These are phyloP conservation scores for Mycena indigotica DNA, from an alignment of 768 basidiomycete genomes.

Conservation along the genomic window DNA sequence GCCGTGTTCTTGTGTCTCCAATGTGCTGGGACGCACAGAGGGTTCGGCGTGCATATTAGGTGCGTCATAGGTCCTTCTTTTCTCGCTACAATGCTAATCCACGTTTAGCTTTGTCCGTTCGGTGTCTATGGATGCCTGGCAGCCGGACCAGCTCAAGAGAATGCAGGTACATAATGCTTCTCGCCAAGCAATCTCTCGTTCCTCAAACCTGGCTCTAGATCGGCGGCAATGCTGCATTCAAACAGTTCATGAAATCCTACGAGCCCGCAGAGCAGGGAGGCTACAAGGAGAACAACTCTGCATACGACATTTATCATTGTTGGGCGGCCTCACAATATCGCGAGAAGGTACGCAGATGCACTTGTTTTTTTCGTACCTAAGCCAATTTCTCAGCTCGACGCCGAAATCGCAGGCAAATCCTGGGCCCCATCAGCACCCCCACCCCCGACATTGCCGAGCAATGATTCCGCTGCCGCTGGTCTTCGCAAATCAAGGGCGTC, in stretches of 20 bases:
- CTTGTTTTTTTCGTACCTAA: background rate
- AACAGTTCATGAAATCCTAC: constrained; percentile 75
- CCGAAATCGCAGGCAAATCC: constrained; percentile 66
- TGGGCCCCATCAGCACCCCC: constrained; percentile 83
- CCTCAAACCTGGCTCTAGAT: constrained; percentile 51
- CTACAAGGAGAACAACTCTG: constrained; percentile 59
- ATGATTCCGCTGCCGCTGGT: constrained; percentile 49
- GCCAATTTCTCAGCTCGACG: constrained; percentile 64
- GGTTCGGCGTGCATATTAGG: constrained; percentile 95
- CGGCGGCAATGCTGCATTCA: constrained; percentile 87
- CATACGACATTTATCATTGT: constrained; percentile 83
- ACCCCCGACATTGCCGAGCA: constrained; percentile 39
- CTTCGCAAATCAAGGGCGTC: constrained; percentile 86
- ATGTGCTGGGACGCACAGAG: constrained; percentile 81
- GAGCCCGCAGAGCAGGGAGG: constrained; percentile 67
- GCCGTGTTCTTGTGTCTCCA: constrained; percentile 92
- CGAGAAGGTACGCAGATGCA: constrained; percentile 69
- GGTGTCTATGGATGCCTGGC: constrained; percentile 97
- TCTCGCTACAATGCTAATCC: constrained; percentile 19
- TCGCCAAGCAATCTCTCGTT: constrained; percentile 8
- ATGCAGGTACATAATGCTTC: constrained; percentile 71
- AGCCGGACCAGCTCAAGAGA: constrained; percentile 79
- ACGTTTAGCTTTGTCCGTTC: constrained; percentile 80
- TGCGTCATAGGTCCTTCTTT: constrained; percentile 28
- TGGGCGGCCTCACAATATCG: constrained; percentile 96